These are phyloP conservation scores for Sporothrix brunneoviolacea DNA, from an alignment of 2,329 filamentous ascomycete species.

Conservation along the genomic window DNA sequence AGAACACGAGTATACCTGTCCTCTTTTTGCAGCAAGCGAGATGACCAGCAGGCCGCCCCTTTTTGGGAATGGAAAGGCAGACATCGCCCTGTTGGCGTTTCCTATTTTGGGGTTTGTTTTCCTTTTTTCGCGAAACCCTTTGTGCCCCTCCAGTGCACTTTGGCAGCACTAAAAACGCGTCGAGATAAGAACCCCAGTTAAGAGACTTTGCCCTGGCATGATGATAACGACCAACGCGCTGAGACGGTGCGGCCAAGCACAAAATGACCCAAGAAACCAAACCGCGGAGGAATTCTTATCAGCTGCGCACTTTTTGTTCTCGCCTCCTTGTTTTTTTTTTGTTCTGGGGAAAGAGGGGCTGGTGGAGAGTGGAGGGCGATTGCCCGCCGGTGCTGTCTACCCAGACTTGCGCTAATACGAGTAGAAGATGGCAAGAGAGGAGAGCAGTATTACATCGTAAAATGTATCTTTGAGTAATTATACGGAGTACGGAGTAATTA, in stretches of 20 bases:
- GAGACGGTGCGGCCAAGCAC: constrained; percentile 4
- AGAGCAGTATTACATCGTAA: no score
- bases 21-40: no score
- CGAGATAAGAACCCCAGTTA: constrained; percentile 5
- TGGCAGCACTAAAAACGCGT: constrained; percentile 3
- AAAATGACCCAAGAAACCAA: constrained; percentile 7
- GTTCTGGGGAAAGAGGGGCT: constrained; percentile 5
- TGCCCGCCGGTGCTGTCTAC: background rate
- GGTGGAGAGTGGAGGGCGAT: constrained; percentile 1
- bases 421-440: no score
- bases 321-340: background rate
- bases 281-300: constrained; percentile 10
- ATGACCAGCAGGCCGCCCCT: no score
- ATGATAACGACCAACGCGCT: background rate
- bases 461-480: no score
- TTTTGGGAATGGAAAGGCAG: no score
- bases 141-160: background rate
- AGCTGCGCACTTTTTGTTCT: constrained; percentile 1
- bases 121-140: background rate
- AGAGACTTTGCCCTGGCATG: background rate
- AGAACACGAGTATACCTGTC: no score
- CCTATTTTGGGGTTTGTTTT: background rate
- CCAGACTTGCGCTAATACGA: background rate
- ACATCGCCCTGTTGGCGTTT: background rate
- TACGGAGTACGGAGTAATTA: no score